Base-by-base conservation (phyloP, 768 basidiomycete species). In the Pseudohyphozyma bogoriensis region DNA sequence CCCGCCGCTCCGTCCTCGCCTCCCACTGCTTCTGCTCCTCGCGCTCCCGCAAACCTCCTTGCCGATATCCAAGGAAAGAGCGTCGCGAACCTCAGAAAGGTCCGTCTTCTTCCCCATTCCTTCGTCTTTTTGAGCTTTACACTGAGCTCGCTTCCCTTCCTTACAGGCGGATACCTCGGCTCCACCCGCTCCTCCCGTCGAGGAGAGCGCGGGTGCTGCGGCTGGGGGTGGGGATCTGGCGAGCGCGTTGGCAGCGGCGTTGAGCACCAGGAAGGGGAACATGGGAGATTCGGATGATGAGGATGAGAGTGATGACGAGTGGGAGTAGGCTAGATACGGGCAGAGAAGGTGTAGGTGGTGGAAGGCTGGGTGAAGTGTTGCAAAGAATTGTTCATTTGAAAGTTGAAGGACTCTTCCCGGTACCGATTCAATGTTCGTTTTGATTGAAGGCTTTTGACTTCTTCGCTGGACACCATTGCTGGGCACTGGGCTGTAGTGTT, bases 1-100 rank as follows among this genome's bases (percentile, higher is more conserved):
- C 51, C 60, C 10, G 68, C n/a, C n/a, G n/a, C n/a, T n/a, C n/a
- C n/a, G n/a, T n/a, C n/a, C n/a, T n/a, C n/a, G n/a, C n/a, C n/a
- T n/a, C 73, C 69, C 70, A 0, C 66, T 70, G 3, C 68, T 67
- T 11, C 37, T 60, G 78, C 80, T 0, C 80, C 81, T 0, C 77
- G 82, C 22, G 86, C 81, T 8, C 81, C 87, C 28, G 73, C 70
- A 32, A 83, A 83, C 46, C 77, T 93, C 3, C 76, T 92, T 44
- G 84, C 83, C 0, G 85, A 84, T 16, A 92, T 93, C 63, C 85
- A 86, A 74, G 87, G 87, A 39, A 84, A 83, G 70, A 85, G 88
- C 40, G 76, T 90, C 1, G 79, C 83, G 66, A 77, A 79, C 4
- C 77, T 93, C 53, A 80, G 80, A 63, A 88, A 86, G 75, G 74